phyloP scores from a whole-genome alignment of 208 protist genomes.

The Trypanosomatidae sp. region DNA sequence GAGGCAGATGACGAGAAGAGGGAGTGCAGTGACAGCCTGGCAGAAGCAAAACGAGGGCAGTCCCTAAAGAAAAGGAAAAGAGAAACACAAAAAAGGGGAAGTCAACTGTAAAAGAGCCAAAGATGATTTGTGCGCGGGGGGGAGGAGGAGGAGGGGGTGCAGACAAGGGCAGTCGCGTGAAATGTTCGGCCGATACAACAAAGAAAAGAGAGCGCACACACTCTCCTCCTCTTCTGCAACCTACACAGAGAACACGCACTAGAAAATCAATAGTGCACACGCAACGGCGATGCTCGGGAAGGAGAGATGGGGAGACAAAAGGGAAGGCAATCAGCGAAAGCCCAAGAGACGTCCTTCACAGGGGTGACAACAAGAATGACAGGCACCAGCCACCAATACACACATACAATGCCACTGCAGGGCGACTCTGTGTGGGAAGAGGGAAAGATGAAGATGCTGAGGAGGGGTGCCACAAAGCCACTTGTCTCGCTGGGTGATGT shows the following conservation, averaged over 20 bases:
- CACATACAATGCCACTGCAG: background rate
- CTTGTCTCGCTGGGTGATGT: background rate
- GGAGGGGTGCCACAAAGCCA: background rate
- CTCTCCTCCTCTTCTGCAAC: background rate
- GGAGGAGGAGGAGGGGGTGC: background rate
- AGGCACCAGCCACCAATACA: background rate
- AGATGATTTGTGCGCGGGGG: slow-evolving; percentile 3
- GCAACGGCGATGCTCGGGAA: background rate
- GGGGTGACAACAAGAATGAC: background rate
- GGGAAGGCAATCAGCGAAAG: background rate
- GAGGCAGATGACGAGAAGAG: no score
- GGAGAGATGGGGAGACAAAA: background rate
- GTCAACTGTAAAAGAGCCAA: background rate
- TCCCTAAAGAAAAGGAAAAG: background rate
- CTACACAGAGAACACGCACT: background rate
- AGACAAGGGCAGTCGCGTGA: background rate
- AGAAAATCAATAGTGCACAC: background rate
- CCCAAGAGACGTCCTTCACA: background rate
- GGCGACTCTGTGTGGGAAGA: background rate
- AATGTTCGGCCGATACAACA: slow-evolving; percentile 10
- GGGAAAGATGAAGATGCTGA: slow-evolving; percentile 1
- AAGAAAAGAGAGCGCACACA: background rate
- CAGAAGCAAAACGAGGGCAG: background rate
- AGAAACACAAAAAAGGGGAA: slow-evolving; percentile 2
- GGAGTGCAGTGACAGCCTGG: background rate